phyloP scores from a whole-genome alignment of 1,284 basidiomycete species.

The Agaricales sp. region DNA sequence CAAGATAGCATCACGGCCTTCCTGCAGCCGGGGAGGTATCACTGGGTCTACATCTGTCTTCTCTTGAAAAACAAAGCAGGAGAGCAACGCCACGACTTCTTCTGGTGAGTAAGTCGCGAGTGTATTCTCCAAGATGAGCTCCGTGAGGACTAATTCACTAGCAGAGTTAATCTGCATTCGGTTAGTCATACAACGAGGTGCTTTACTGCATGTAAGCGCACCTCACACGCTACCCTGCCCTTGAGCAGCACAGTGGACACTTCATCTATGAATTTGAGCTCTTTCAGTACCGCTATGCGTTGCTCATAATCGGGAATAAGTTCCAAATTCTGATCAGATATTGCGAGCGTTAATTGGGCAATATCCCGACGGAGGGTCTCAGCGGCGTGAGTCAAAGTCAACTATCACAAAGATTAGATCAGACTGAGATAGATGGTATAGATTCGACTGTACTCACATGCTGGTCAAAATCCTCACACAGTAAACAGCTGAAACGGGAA shows the following conservation, averaged over 20 bases:
- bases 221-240: conserved; percentile 96
- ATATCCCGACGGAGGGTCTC: conserved; percentile 70
- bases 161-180: conserved; percentile 84
- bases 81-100: conserved; percentile 95
- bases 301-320: conserved; percentile 97
- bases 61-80: conserved; percentile 96
- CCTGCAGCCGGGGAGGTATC: conserved; percentile 68
- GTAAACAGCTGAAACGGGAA: conserved; percentile 35
- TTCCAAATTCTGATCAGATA: conserved; percentile 96
- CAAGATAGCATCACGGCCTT: conserved; percentile 73
- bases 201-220: conserved; percentile 18
- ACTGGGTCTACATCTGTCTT: conserved; percentile 85
- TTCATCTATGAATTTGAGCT: conserved; percentile 87
- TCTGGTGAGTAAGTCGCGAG: conserved; percentile 86
- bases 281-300: conserved; percentile 84
- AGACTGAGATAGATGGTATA: too few relatives aligned
- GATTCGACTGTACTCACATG: conserved; percentile 40
- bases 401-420: conserved; percentile 36
- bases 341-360: conserved; percentile 62
- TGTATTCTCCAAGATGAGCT: conserved; percentile 94
- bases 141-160: conserved; percentile 91
- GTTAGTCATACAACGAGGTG: background rate
- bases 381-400: conserved; percentile 62
- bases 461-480: conserved; percentile 55
- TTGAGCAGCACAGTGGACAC: conserved; percentile 93